Evolutionary conservation across 2,329 filamentous ascomycete genomes (phyloP).

Genomic region (Neurospora sp.): DNA sequence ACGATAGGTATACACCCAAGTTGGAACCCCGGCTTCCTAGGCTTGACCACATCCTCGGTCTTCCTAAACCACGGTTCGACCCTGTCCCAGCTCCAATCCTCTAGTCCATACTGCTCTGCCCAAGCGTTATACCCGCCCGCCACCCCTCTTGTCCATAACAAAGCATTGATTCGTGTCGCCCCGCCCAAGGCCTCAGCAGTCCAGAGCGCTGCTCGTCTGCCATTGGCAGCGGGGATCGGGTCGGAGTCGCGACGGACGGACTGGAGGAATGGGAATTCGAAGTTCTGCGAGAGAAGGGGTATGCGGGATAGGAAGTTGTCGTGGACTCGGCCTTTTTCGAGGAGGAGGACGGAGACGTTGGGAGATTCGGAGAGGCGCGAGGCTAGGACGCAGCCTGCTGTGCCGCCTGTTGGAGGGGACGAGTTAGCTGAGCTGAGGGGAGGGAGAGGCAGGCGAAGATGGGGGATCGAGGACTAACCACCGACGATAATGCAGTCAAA

Average conservation of each 20-base stretch:
- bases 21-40: constrained; percentile 5
- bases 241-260: constrained; percentile 19
- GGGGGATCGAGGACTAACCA: constrained; percentile 10
- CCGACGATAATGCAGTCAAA: constrained; percentile 39
- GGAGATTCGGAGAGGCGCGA: constrained; percentile 31
- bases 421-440: neutral
- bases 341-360: constrained; percentile 26
- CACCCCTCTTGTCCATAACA: constrained; percentile 22
- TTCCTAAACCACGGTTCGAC: constrained; percentile 24
- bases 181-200: constrained; percentile 24
- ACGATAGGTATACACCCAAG: constrained; percentile 13
- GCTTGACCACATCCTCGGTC: constrained; percentile 19
- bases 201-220: constrained; percentile 13
- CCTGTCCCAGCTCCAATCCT: constrained; percentile 24
- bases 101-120: constrained; percentile 20
- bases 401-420: constrained; percentile 26
- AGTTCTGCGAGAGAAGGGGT: constrained; percentile 22
- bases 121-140: constrained; percentile 22
- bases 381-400: constrained; percentile 36
- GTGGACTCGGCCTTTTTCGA: constrained; percentile 25
- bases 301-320: constrained; percentile 22
- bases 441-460: too few species aligned
- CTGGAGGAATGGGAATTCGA: constrained; percentile 14
- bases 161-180: constrained; percentile 22
- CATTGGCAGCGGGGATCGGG: constrained; percentile 15